These are phyloP conservation scores for Microstroma glucosiphilum DNA, from an alignment of 1,284 basidiomycete species.

Conservation along the genomic window DNA sequence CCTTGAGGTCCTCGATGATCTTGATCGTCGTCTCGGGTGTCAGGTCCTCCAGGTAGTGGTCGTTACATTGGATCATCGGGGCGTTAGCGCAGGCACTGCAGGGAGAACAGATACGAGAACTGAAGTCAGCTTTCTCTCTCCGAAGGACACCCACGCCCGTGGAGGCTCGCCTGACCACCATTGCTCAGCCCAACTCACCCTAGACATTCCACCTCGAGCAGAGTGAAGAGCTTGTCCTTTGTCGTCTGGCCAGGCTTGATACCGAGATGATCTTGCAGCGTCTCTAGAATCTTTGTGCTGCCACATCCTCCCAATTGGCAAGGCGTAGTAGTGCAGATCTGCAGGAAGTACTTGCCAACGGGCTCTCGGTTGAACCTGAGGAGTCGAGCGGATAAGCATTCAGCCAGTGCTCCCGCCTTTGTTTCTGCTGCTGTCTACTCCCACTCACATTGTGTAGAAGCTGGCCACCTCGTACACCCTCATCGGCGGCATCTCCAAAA, in stretches of 20 bases:
- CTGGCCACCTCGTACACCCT: constrained; percentile 98
- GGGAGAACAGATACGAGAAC: neutral
- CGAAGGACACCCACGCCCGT: neutral
- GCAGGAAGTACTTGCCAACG: constrained; percentile 87
- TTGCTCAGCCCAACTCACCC: constrained; percentile 47
- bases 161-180: neutral
- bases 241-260: constrained; percentile 85
- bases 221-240: constrained; percentile 89
- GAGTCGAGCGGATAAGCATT: neutral
- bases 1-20: constrained; percentile 75
- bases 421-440: constrained; percentile 57
- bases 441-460: constrained; percentile 90
- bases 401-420: neutral
- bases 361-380: constrained; percentile 62
- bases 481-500: constrained; percentile 94
- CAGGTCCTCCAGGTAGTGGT: constrained; percentile 98
- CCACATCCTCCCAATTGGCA: constrained; percentile 86
- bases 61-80: constrained; percentile 95
- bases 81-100: constrained; percentile 87
- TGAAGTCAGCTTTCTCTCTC: constrained; percentile 2
- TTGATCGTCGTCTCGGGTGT: constrained; percentile 84
- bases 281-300: constrained; percentile 79
- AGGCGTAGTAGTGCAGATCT: constrained; percentile 97
- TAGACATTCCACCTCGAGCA: constrained; percentile 96
- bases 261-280: constrained; percentile 75